Percentiles rank a stretch among this genome's conserved stretches.
phyloP scores from a whole-genome alignment of 2,329 filamentous ascomycete genomes.

The Fusarium solani-melongenae region DNA sequence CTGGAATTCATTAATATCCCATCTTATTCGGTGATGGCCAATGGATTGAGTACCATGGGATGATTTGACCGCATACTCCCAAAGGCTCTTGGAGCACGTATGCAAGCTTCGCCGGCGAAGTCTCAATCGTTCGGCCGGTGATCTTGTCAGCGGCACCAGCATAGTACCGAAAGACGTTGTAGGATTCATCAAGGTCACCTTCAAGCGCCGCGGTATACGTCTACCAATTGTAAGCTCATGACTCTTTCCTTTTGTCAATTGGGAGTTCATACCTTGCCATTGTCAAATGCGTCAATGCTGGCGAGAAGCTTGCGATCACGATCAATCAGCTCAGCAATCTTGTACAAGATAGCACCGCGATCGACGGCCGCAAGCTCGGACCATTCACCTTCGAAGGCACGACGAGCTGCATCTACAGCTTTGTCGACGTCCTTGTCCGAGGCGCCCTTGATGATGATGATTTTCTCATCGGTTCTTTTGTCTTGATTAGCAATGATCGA shows the following conservation, averaged over 20 bases:
- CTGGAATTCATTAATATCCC: not conserved
- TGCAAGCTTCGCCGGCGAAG: constrained; percentile 70
- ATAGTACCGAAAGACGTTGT: constrained; percentile 69
- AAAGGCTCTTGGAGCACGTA: constrained; percentile 76
- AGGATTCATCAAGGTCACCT: constrained; percentile 63
- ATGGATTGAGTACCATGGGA: too few relatives aligned
- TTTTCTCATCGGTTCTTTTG: constrained; percentile 10
- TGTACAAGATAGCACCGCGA: constrained; percentile 10
- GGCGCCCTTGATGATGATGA: constrained; percentile 11
- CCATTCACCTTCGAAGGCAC: constrained; percentile 20
- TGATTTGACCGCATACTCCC: constrained; percentile 75
- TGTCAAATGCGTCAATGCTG: constrained; percentile 32
- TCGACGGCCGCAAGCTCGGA: constrained; percentile 15
- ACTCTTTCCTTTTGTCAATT: not conserved
- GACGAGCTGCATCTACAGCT: constrained; percentile 13
- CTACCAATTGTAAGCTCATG: not conserved
- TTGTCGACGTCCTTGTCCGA: constrained; percentile 14
- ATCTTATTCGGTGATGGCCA: too few relatives aligned
- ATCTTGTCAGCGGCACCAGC: constrained; percentile 78
- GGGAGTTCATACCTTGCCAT: constrained; percentile 27
- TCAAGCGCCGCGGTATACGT: constrained; percentile 55
- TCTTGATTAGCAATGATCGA: not conserved
- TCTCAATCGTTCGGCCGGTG: constrained; percentile 75
- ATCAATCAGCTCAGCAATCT: constrained; percentile 19
- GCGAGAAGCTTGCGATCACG: constrained; percentile 19